Evolutionary conservation across 2,329 filamentous ascomycete genomes (phyloP).

Genomic region (Arthrinium phaeospermum): DNA sequence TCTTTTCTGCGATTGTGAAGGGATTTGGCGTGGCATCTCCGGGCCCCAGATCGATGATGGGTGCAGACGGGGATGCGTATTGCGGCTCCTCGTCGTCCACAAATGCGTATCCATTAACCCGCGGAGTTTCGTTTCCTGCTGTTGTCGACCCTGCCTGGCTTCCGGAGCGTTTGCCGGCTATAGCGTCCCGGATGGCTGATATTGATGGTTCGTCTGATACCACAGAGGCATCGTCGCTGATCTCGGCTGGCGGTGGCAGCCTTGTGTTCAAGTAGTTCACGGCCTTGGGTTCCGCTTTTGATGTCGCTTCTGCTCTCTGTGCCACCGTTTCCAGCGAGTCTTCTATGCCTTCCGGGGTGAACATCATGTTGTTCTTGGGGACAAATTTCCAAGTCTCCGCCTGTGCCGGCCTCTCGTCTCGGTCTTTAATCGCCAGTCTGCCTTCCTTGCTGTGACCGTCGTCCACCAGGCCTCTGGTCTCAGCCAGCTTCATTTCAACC

Average conservation of each 20-base stretch:
- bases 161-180: constrained; percentile 71
- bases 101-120: constrained; percentile 92
- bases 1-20: constrained; percentile 78
- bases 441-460: constrained; percentile 61
- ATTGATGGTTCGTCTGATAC: constrained; percentile 75
- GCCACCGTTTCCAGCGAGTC: constrained; percentile 65
- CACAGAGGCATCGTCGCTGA: constrained; percentile 46
- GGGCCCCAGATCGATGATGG: constrained; percentile 62
- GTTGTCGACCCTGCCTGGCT: constrained; percentile 65
- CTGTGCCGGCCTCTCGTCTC: constrained; percentile 74
- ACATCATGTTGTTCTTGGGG: constrained; percentile 89
- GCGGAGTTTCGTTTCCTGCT: constrained; percentile 78
- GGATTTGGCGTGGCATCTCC: constrained; percentile 73
- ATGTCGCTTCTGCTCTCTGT: constrained; percentile 71
- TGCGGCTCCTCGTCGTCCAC: constrained; percentile 80
- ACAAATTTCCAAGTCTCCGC: constrained; percentile 77
- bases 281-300: constrained; percentile 75
- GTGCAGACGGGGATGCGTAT: constrained; percentile 44
- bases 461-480: constrained; percentile 55
- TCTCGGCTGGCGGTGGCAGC: constrained; percentile 58
- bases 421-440: constrained; percentile 68
- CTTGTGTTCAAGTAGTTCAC: constrained; percentile 87
- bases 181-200: constrained; percentile 83
- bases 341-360: constrained; percentile 70
- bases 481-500: constrained; percentile 58